Percentiles rank a stretch among this genome's conserved stretches.
phyloP scores from a whole-genome alignment of 75 land plant genomes.

The Picea sitchensis region DNA sequence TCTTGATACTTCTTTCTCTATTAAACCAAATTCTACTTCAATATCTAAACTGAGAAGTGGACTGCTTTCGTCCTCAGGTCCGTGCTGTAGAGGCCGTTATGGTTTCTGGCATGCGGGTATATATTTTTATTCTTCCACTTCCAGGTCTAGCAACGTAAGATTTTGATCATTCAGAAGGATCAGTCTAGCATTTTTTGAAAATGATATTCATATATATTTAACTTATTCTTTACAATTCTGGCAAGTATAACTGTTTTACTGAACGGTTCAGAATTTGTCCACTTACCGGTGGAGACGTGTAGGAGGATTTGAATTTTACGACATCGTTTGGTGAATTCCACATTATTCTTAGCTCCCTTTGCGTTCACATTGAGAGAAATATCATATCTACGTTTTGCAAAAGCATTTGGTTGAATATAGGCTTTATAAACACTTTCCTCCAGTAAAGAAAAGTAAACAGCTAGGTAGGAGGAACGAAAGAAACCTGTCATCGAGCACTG shows the following conservation, averaged over 20 bases:
- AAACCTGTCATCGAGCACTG: slow-evolving; percentile 74
- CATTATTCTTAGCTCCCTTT: slow-evolving; percentile 32
- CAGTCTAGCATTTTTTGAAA: neutral
- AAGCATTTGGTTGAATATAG: neutral
- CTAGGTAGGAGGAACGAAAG: neutral
- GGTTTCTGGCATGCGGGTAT: no score
- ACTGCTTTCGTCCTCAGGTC: no score
- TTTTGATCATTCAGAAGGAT: neutral
- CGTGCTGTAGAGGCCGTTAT: neutral
- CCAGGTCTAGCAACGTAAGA: neutral
- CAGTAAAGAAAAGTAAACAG: neutral
- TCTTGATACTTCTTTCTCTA: no score
- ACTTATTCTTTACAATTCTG: no score
- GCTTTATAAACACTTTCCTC: neutral
- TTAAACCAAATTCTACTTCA: neutral
- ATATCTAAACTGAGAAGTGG: neutral
- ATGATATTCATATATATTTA: neutral
- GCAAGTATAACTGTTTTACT: neutral
- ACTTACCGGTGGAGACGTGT: slow-evolving; percentile 48
- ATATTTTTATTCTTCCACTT: neutral
- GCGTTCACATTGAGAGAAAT: slow-evolving; percentile 48
- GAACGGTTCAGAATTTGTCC: neutral
- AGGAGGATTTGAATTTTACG: slow-evolving; percentile 28
- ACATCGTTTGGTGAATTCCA: slow-evolving; percentile 42
- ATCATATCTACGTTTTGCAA: slow-evolving; percentile 32